Evolutionary conservation across 1,139 yeast genomes (phyloP), one percentile per base, ranked within the genome.

Genomic region (Meyerozyma smithsonii): DNA sequence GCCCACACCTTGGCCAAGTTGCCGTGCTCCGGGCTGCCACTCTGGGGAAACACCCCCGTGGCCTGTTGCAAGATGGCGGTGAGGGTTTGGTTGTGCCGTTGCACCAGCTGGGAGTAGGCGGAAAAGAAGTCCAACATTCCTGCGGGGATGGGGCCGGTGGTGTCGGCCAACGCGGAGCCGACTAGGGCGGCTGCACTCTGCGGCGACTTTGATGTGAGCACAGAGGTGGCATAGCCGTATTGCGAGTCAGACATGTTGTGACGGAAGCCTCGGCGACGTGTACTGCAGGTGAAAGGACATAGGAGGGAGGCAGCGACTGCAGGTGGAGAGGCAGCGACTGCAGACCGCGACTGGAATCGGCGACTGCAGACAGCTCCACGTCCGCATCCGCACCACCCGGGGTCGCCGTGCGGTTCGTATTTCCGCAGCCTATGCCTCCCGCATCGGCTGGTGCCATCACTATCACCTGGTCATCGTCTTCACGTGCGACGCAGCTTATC

Each of bases 1-100:
- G 69, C 67, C 87, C 88, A 83, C 40, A 81, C 56, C 36, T 72
- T 72, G 21, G 74, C 67, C 39, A 79, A 64, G 40, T 75, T 66
- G 20, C 87, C 86, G 44, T 78, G 69, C 39, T 81, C 74, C 4
- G 37, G 39, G 16, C 16, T 15, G 12, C n/a, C 21, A 2, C 34
- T 21, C 10, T 30, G 20, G 3, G 21, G 21, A n/a, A 30, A 30
- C 4, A 30, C 34, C 5, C 20, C 21, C 10, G 34, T 30, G 10
- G 34, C 51, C 28, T 45, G 44, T 37, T 46, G 42, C 32, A 48
- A 43, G 25, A 48, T 40, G 20, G 38, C 30, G 28, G 45, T 45
- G 34, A 48, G 39, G 40, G 46, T 47, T 37, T 41, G 49, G 37
- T 48, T 48, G 42, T 42, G 42, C 34, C 41, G 38, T 24, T 41